A percentile compares a stretch with the other conserved stretches of the same genome.
phyloP scores from a whole-genome alignment of 73 alveolate genomes.

The Paramecium octaurelia region DNA sequence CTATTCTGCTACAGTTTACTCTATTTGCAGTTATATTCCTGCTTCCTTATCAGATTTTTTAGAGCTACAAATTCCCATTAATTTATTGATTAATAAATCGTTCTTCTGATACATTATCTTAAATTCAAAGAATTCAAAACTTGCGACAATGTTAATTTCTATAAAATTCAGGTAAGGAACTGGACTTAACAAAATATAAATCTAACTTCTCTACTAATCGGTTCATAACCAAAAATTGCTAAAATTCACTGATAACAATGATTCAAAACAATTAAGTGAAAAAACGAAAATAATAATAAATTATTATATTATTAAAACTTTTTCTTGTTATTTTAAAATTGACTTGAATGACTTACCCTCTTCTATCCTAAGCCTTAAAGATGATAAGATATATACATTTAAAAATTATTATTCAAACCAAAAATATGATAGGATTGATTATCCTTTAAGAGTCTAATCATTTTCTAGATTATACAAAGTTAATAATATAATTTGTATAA shows the following conservation, averaged over 20 bases:
- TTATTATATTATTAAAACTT: too few relatives aligned
- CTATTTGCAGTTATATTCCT: not conserved
- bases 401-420: too few relatives aligned
- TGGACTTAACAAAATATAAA: not conserved
- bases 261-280: not conserved
- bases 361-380: too few relatives aligned
- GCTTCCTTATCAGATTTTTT: not conserved
- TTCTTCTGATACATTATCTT: not conserved
- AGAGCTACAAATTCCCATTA: not conserved
- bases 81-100: not conserved
- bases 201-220: not conserved
- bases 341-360: too few relatives aligned
- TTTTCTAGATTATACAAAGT: not conserved
- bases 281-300: not conserved
- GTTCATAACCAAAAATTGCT: not conserved
- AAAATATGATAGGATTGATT: too few relatives aligned
- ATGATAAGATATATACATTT: too few relatives aligned
- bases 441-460: not conserved
- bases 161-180: not conserved
- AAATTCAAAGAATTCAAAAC: not conserved
- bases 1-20: not conserved
- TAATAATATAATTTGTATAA: too few relatives aligned
- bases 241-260: not conserved
- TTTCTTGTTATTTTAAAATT: not conserved
- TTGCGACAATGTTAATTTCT: not conserved